phyloP scores from a whole-genome alignment of 2,329 filamentous ascomycete species.

The Rhynchosporium agropyri region DNA sequence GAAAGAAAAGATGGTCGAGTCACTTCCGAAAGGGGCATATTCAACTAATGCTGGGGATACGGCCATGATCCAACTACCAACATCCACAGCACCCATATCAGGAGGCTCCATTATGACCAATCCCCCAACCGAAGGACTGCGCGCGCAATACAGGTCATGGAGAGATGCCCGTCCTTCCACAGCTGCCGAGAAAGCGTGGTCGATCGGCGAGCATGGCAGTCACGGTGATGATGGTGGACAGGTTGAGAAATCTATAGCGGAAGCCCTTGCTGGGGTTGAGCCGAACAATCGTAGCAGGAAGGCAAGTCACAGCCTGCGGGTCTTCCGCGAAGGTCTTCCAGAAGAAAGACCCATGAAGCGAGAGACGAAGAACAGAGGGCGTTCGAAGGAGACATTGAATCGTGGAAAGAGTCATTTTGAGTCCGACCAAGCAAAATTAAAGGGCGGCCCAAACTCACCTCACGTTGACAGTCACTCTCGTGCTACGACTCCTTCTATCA shows the following conservation, averaged over 20 bases:
- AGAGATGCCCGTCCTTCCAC: constrained; percentile 36
- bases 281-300: constrained; percentile 67
- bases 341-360: constrained; percentile 59
- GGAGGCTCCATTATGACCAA: constrained; percentile 34
- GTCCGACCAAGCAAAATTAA: constrained; percentile 21
- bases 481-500: neutral
- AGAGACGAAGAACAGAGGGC: constrained; percentile 46
- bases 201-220: constrained; percentile 59
- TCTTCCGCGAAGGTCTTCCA: constrained; percentile 67
- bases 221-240: constrained; percentile 59
- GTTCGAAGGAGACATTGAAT: constrained; percentile 38
- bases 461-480: neutral
- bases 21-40: constrained; percentile 38
- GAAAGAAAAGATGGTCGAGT: constrained; percentile 45
- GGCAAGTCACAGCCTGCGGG: constrained; percentile 66
- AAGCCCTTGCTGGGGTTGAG: constrained; percentile 63
- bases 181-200: constrained; percentile 62
- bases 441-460: constrained; percentile 1
- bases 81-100: constrained; percentile 29
- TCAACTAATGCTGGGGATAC: constrained; percentile 44
- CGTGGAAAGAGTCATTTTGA: constrained; percentile 25
- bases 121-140: constrained; percentile 39
- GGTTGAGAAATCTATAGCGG: constrained; percentile 66
- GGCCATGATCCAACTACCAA: constrained; percentile 38
- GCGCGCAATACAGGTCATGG: constrained; percentile 42